A percentile compares a stretch with the other conserved stretches of the same genome.
Evolutionary conservation across 192 early-diverging fungal species (phyloP).

Genomic region (Coemansia umbellata): DNA sequence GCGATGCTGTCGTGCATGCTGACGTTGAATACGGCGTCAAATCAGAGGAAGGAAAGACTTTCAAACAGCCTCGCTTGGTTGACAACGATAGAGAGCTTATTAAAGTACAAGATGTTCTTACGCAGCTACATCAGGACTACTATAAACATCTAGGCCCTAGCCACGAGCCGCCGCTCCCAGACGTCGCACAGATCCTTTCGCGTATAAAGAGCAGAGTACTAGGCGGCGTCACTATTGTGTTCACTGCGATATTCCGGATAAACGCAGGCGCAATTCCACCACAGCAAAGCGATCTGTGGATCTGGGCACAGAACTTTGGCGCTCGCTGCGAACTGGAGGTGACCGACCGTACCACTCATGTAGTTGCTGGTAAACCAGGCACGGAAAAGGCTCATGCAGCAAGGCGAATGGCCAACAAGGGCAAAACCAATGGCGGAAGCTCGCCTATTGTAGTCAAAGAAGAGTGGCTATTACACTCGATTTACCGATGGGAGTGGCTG

Average conservation of each 20-base stretch:
- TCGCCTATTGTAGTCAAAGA: constrained; percentile 34
- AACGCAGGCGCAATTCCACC: constrained; percentile 49
- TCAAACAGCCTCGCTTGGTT: constrained; percentile 17
- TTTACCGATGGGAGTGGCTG: constrained; percentile 63
- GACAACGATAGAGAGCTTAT: constrained; percentile 61
- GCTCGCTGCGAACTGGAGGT: constrained; percentile 69
- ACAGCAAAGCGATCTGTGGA: constrained; percentile 74
- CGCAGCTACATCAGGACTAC: constrained; percentile 64
- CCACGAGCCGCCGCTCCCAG: constrained; percentile 5
- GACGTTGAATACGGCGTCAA: constrained; percentile 4
- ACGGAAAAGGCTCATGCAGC: constrained; percentile 77
- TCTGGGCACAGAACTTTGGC: constrained; percentile 75
- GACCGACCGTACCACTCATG: constrained; percentile 68
- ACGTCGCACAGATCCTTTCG: constrained; percentile 57
- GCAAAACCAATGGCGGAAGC: constrained; percentile 56
- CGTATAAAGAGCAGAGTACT: constrained; percentile 62
- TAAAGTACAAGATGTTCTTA: constrained; percentile 57
- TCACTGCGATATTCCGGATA: constrained; percentile 78
- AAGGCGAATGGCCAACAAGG: constrained; percentile 42
- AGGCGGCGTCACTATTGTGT: constrained; percentile 64
- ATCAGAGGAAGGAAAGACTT: constrained; percentile 4
- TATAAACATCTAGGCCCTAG: constrained; percentile 52
- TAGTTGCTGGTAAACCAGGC: constrained; percentile 78
- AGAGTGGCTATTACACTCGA: constrained; percentile 68
- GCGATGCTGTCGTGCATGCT: constrained; percentile 16